Percentiles rank a stretch among this genome's conserved stretches.
Conservation (phyloP, 2,329 filamentous ascomycete genomes). For the Ramularia endophylla region DNA sequence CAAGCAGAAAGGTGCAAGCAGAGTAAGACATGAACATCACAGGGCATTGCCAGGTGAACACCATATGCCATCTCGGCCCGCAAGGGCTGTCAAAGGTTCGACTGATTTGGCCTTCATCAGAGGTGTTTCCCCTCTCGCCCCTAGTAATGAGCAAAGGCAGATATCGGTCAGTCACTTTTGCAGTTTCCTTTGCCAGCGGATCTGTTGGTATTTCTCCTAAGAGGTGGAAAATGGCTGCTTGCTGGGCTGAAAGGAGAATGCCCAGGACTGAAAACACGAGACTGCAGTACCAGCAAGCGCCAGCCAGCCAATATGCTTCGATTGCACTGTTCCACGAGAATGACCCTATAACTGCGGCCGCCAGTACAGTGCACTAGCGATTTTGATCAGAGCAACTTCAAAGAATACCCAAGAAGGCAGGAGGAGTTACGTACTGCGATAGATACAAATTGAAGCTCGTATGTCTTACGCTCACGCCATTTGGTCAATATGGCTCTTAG, state of each 20-base stretch:
- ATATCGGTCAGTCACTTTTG: too few relatives aligned
- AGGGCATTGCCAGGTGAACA: background rate
- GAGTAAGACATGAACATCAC: constrained; percentile 1
- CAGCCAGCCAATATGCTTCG: background rate
- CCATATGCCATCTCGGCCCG: background rate
- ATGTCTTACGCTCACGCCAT: too few relatives aligned
- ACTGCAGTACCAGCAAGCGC: background rate
- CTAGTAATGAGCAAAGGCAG: too few relatives aligned
- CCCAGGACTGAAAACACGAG: background rate
- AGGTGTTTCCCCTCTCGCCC: too few relatives aligned
- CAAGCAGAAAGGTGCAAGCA: background rate
- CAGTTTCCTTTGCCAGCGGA: background rate
- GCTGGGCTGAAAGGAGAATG: background rate
- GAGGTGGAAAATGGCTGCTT: background rate
- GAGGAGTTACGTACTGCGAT: too few relatives aligned
- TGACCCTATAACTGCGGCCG: background rate
- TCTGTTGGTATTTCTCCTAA: background rate
- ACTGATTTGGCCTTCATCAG: too few relatives aligned
- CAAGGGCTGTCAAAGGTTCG: too few relatives aligned
- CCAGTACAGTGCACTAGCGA: background rate
- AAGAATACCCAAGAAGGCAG: too few relatives aligned
- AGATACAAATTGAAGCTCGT: too few relatives aligned
- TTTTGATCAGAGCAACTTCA: too few relatives aligned
- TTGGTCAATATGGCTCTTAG: too few relatives aligned
- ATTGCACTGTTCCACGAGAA: background rate